A percentile compares a stretch with the other conserved stretches of the same genome.
These are phyloP conservation scores for Thalassiosira hispida DNA, from an alignment of 352 stramenopile species.

Conservation along the genomic window DNA sequence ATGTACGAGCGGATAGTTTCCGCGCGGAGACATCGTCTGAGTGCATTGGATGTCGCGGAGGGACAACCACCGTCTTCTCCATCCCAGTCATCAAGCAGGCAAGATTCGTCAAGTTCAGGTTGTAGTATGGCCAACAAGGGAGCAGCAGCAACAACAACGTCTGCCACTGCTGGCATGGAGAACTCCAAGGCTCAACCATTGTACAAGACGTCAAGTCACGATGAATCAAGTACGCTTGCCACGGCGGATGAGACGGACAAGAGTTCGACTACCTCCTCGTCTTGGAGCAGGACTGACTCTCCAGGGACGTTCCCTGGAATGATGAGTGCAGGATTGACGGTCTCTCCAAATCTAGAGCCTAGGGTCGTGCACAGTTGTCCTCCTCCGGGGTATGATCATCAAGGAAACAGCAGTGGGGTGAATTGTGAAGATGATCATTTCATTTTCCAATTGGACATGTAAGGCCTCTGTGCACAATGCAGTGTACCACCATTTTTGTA, in stretches of 20 bases:
- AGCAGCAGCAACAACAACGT: constrained; percentile 1
- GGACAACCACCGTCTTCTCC: not conserved
- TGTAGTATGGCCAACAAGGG: too few relatives aligned
- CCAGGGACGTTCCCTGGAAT: not conserved
- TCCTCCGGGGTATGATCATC: not conserved
- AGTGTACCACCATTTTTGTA: too few relatives aligned
- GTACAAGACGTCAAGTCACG: constrained; percentile 4
- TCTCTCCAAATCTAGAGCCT: not conserved
- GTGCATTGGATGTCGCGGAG: not conserved
- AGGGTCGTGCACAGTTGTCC: not conserved
- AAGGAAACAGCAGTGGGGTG: not conserved
- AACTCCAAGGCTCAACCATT: not conserved
- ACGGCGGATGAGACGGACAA: constrained; percentile 27
- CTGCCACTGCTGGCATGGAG: not conserved
- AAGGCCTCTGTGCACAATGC: not conserved
- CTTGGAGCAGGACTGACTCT: constrained; percentile 15
- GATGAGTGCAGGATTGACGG: not conserved
- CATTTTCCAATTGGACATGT: constrained; percentile 51
- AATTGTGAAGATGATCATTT: constrained; percentile 31
- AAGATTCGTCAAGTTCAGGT: too few relatives aligned
- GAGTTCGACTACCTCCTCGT: constrained; percentile 5
- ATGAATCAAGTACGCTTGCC: not conserved
- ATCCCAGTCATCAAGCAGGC: not conserved
- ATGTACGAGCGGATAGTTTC: constrained; percentile 44
- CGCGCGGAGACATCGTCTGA: constrained; percentile 12